Evolutionary conservation across 2,329 filamentous ascomycete species (phyloP).

Genomic region (Rhexocercosporidium sp.): DNA sequence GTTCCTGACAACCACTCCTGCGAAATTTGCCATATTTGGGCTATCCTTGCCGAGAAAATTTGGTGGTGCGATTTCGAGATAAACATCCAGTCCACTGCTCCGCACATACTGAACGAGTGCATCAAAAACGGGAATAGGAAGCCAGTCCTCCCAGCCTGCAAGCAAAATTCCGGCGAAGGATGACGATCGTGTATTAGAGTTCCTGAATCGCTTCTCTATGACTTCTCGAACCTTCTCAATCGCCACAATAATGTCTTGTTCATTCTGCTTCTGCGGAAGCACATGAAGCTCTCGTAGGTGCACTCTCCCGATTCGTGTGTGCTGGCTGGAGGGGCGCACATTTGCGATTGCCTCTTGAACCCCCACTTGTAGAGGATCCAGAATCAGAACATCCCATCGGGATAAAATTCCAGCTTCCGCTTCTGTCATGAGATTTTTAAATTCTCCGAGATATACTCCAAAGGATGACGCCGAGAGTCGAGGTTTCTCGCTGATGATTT

Average conservation of each 20-base stretch:
- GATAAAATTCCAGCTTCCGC: constrained; percentile 4
- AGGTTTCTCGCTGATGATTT: constrained; percentile 4
- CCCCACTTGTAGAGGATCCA: constrained; percentile 8
- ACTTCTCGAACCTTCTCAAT: constrained; percentile 13
- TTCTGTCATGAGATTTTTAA: neutral
- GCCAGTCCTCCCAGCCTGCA: constrained; percentile 16
- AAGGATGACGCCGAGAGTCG: constrained; percentile 1
- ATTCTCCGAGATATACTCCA: constrained; percentile 14
- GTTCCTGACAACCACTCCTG: constrained; percentile 13
- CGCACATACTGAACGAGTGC: constrained; percentile 10
- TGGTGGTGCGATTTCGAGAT: constrained; percentile 13
- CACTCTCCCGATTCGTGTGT: constrained; percentile 6
- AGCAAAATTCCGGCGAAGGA: constrained; percentile 3
- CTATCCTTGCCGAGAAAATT: constrained; percentile 6
- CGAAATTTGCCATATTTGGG: constrained; percentile 15
- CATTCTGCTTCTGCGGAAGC: neutral
- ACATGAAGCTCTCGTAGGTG: constrained; percentile 8
- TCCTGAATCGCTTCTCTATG: constrained; percentile 1
- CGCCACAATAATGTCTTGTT: constrained; percentile 9
- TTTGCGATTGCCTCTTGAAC: neutral
- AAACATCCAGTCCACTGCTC: constrained; percentile 8
- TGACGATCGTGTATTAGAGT: neutral
- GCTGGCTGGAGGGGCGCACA: constrained; percentile 2
- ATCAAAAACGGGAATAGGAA: constrained; percentile 10
- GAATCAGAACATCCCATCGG: constrained; percentile 12